A percentile compares a stretch with the other conserved stretches of the same genome.
Evolutionary conservation across 805 yeast species (phyloP).

Genomic region (Metschnikowia picachoensis): DNA sequence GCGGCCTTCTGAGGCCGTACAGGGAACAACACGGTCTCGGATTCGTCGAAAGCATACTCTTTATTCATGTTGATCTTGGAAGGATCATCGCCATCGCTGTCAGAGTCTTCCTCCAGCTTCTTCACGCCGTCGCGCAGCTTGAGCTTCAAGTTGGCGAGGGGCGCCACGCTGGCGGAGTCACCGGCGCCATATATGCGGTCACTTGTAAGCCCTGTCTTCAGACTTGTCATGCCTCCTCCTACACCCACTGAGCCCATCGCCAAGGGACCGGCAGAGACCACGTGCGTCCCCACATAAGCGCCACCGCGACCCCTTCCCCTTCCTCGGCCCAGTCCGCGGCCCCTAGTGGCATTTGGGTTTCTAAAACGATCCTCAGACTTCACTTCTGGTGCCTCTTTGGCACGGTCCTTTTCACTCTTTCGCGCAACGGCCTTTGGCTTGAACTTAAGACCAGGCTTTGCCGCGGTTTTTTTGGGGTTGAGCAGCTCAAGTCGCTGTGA

Average conservation of each 20-base stretch:
- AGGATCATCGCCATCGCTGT: slow-evolving; percentile 39
- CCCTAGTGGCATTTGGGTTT: slow-evolving; percentile 7
- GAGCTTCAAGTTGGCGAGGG: slow-evolving; percentile 33
- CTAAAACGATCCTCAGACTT: slow-evolving; percentile 29
- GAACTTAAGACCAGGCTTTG: slow-evolving; percentile 63
- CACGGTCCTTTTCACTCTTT: slow-evolving; percentile 80
- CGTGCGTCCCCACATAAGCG: slow-evolving; percentile 50
- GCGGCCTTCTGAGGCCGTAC: slow-evolving; percentile 61
- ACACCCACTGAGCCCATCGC: slow-evolving; percentile 59
- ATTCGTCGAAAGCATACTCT: slow-evolving; percentile 49
- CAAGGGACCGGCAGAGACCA: slow-evolving; percentile 70
- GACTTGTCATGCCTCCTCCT: slow-evolving; percentile 27
- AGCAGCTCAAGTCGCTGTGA: slow-evolving; percentile 42
- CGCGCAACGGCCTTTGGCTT: slow-evolving; percentile 86
- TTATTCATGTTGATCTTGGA: slow-evolving; percentile 62
- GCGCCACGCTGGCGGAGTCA: slow-evolving; percentile 35
- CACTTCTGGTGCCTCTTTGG: slow-evolving; percentile 61
- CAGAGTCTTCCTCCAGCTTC: slow-evolving; percentile 11
- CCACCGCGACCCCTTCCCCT: slow-evolving; percentile 36
- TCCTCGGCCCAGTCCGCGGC: slow-evolving; percentile 32
- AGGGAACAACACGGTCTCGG: slow-evolving; percentile 61
- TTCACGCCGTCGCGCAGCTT: slow-evolving; percentile 20
- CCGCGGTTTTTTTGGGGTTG: slow-evolving; percentile 29
- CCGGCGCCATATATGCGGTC: slow-evolving; percentile 44
- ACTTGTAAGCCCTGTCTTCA: slow-evolving; percentile 25